These are phyloP conservation scores for Sphenostylis stenocarpa DNA, from an alignment of 306 rosid genomes.

Conservation along the genomic window DNA sequence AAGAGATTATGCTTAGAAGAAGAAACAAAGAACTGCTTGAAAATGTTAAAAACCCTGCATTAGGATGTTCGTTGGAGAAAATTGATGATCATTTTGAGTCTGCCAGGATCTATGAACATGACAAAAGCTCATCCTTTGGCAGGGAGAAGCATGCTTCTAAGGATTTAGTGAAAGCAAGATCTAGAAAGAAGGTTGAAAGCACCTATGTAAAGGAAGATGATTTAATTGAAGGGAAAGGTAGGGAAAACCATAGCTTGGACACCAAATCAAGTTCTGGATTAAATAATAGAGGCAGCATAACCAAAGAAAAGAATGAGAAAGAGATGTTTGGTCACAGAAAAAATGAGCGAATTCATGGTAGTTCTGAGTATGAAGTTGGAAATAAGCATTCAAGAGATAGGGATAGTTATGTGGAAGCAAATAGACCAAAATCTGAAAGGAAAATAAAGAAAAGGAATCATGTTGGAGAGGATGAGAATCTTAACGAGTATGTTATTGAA, in stretches of 20 bases:
- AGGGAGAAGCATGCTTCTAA: conserved; percentile 39
- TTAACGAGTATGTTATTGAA: conserved; percentile 34
- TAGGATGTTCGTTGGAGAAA: conserved; percentile 43
- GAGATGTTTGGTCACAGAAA: conserved; percentile 30
- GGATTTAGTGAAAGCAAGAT: conserved; percentile 48
- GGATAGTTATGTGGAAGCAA: conserved; percentile 48
- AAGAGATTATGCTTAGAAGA: conserved; percentile 82
- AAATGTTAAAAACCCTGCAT: conserved; percentile 41
- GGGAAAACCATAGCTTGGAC: conserved; percentile 34
- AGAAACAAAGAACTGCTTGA: conserved; percentile 53
- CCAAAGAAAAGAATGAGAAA: conserved; percentile 31
- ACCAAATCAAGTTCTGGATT: conserved; percentile 40
- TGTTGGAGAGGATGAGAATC: conserved; percentile 51
- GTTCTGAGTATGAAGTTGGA: conserved; percentile 46
- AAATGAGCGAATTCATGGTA: conserved; percentile 35
- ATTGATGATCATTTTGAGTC: conserved; percentile 43
- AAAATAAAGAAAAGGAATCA: conserved; percentile 56
- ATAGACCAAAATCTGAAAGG: conserved; percentile 54
- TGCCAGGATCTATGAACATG: conserved; percentile 28
- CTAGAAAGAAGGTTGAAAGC: conserved; percentile 53
- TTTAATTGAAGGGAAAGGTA: conserved; percentile 46
- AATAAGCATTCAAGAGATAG: conserved; percentile 56
- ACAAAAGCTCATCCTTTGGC: conserved; percentile 36
- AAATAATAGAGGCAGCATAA: conserved; percentile 28
- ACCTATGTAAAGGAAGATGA: conserved; percentile 41